Conservation (phyloP, 306 rosid species). For the Vigna hirtella region DNA sequence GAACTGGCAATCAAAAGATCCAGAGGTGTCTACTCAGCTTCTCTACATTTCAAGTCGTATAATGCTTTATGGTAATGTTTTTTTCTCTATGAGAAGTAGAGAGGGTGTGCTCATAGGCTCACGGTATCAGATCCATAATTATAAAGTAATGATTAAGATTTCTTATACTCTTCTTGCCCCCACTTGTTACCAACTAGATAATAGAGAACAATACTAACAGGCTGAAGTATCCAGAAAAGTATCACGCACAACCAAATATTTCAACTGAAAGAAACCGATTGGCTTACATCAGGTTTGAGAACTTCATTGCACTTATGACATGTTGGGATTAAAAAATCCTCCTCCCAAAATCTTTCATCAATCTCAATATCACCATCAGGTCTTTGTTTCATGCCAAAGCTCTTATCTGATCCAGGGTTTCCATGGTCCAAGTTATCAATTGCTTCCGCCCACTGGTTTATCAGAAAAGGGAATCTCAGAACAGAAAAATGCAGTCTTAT, state of each 20-base stretch:
- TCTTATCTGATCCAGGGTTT: slow-evolving; percentile 79
- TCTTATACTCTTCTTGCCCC: slow-evolving; percentile 10
- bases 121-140: background rate
- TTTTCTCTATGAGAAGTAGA: background rate
- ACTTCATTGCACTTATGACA: slow-evolving; percentile 86
- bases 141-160: background rate
- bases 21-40: background rate
- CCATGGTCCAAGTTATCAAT: slow-evolving; percentile 79
- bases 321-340: slow-evolving; percentile 80
- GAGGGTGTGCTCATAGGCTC: background rate
- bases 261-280: slow-evolving; percentile 35
- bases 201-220: slow-evolving; percentile 10
- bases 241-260: slow-evolving; percentile 11
- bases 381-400: slow-evolving; percentile 97
- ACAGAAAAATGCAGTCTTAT: slow-evolving; percentile 9
- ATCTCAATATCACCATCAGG: slow-evolving; percentile 98
- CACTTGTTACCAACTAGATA: slow-evolving; percentile 8
- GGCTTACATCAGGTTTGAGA: slow-evolving; percentile 92
- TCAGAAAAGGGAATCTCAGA: slow-evolving; percentile 35
- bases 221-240: slow-evolving; percentile 23
- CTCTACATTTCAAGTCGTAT: background rate
- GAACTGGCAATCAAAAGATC: slow-evolving; percentile 20
- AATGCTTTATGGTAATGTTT: background rate
- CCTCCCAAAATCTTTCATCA: slow-evolving; percentile 93
- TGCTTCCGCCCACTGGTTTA: slow-evolving; percentile 89